These are phyloP conservation scores for Diaporthe sp. DNA, from an alignment of 2,329 filamentous ascomycete species.

Conservation along the genomic window DNA sequence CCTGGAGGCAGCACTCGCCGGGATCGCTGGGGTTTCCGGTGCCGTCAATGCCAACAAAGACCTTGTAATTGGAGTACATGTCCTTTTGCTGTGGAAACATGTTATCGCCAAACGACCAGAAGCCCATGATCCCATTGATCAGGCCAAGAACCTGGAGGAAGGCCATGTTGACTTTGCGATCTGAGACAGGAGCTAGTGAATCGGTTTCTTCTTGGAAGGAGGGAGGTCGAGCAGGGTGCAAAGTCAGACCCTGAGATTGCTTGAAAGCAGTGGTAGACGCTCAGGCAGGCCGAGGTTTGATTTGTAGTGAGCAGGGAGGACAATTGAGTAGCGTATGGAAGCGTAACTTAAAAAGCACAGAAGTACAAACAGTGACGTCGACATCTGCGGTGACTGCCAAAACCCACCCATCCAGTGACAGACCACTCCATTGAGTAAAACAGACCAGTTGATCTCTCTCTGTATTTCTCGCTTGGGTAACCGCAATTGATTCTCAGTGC, in stretches of 20 bases:
- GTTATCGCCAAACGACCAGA: not conserved
- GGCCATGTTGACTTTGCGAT: not conserved
- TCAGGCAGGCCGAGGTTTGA: not conserved
- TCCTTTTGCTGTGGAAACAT: not conserved
- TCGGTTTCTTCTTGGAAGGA: not conserved
- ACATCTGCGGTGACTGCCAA: too few species aligned
- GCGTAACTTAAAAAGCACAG: not conserved
- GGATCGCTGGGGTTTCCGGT: not conserved
- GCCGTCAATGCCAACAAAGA: not conserved
- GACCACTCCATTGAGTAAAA: too few species aligned
- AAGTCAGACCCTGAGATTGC: not conserved
- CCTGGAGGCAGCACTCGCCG: not conserved
- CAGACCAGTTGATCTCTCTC: too few species aligned
- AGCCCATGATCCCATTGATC: not conserved
- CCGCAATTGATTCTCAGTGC: too few species aligned
- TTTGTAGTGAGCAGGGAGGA: not conserved
- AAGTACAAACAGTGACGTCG: not conserved
- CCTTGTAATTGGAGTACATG: not conserved
- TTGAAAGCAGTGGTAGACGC: not conserved
- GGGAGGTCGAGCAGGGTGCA: not conserved
- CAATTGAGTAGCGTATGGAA: not conserved
- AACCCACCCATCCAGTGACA: too few species aligned
- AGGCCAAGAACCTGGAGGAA: not conserved
- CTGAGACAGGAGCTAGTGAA: not conserved
- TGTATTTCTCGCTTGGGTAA: too few species aligned